phyloP scores from a whole-genome alignment of 2,329 filamentous ascomycete genomes.

The Karstenula rhodostoma region DNA sequence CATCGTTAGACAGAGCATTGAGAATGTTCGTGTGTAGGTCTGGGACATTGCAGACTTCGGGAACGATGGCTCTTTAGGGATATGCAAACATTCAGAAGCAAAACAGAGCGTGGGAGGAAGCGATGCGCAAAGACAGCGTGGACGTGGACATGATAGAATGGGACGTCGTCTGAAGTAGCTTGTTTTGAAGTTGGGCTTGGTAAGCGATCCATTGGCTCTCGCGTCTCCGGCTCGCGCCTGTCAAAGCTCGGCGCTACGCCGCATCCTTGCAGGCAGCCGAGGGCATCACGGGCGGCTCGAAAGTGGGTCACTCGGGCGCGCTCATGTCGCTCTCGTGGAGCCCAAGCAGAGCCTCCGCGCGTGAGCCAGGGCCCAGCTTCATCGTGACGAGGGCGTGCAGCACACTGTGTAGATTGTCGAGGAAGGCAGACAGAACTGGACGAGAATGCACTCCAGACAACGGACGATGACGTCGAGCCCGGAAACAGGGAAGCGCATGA shows the following conservation, averaged over 20 bases:
- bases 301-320: constrained; percentile 1
- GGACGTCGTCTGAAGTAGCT: not conserved
- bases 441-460: not conserved
- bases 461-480: constrained; percentile 16
- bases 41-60: too few relatives aligned
- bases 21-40: too few relatives aligned
- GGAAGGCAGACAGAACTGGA: not conserved
- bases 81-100: too few relatives aligned
- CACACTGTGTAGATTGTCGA: not conserved
- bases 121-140: not conserved
- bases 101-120: too few relatives aligned
- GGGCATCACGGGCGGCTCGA: constrained; percentile 12
- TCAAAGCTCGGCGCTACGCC: constrained; percentile 39
- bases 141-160: not conserved
- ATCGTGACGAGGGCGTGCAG: not conserved
- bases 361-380: not conserved
- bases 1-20: too few relatives aligned
- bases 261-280: constrained; percentile 28
- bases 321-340: constrained; percentile 10
- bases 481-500: constrained; percentile 45
- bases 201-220: constrained; percentile 37
- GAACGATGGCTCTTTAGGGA: too few relatives aligned
- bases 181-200: constrained; percentile 12
- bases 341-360: not conserved
- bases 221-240: constrained; percentile 19